Evolutionary conservation across 768 basidiomycete species (phyloP).

Genomic region (Podaxis rugospora): DNA sequence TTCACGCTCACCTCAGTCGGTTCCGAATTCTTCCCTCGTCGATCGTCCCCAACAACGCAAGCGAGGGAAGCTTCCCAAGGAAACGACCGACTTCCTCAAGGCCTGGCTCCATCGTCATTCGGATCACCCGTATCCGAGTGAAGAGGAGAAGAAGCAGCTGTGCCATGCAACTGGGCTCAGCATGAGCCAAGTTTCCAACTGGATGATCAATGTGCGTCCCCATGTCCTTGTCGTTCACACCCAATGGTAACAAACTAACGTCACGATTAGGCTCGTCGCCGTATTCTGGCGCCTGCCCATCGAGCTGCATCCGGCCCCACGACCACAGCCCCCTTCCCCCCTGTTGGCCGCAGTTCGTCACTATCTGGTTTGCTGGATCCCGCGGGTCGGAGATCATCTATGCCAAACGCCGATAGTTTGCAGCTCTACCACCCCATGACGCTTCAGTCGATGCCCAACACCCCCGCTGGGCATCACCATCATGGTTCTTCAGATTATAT

Average conservation of each 20-base stretch:
- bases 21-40: constrained; percentile 55
- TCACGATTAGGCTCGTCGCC: constrained; percentile 60
- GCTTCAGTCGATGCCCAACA: constrained; percentile 54
- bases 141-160: constrained; percentile 88
- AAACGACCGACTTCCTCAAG: constrained; percentile 86
- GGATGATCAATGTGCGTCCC: constrained; percentile 79
- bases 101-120: constrained; percentile 86
- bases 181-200: constrained; percentile 89
- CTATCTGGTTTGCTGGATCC: constrained; percentile 37
- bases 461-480: constrained; percentile 32
- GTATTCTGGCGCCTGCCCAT: constrained; percentile 80
- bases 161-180: constrained; percentile 82
- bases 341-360: constrained; percentile 39
- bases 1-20: constrained; percentile 48
- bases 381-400: constrained; percentile 54
- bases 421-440: constrained; percentile 80
- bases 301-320: constrained; percentile 73
- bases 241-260: not conserved
- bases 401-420: constrained; percentile 62
- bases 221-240: not conserved
- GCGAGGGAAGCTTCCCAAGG: constrained; percentile 85
- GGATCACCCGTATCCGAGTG: constrained; percentile 85
- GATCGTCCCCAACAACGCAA: constrained; percentile 72
- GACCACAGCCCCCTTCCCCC: constrained; percentile 70
- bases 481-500: constrained; percentile 35